phyloP scores from a whole-genome alignment of 2,329 filamentous ascomycete genomes.

The Apiospora koreana region DNA sequence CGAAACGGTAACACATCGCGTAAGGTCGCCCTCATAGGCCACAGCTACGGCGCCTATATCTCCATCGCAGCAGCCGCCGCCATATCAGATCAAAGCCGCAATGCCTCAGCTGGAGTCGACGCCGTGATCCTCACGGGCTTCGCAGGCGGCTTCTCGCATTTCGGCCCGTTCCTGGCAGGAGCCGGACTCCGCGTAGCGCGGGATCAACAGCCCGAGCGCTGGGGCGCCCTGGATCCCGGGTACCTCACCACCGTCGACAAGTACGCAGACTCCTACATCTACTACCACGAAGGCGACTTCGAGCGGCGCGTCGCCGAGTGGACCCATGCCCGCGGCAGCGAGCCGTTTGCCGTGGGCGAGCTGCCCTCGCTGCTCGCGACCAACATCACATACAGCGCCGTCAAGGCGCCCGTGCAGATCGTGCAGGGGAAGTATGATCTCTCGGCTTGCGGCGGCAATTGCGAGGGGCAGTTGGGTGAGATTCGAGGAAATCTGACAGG shows the following conservation, averaged over 20 bases:
- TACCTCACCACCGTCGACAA: slow-evolving; percentile 29
- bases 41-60: slow-evolving; percentile 33
- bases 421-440: slow-evolving; percentile 31
- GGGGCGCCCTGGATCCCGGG: slow-evolving; percentile 27
- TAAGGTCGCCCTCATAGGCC: slow-evolving; percentile 30
- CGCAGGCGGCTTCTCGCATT: slow-evolving; percentile 28
- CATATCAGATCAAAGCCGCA: slow-evolving; percentile 14
- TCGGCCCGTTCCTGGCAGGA: slow-evolving; percentile 29
- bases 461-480: slow-evolving; percentile 24
- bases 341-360: slow-evolving; percentile 31
- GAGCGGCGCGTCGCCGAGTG: slow-evolving; percentile 30
- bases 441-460: slow-evolving; percentile 32
- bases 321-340: slow-evolving; percentile 27
- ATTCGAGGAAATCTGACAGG: slow-evolving; percentile 21
- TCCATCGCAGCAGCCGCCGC: slow-evolving; percentile 25
- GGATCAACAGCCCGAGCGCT: slow-evolving; percentile 24
- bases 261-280: slow-evolving; percentile 29
- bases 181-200: slow-evolving; percentile 29
- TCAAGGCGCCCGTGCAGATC: slow-evolving; percentile 27
- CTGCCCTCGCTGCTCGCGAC: slow-evolving; percentile 29
- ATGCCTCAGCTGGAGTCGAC: slow-evolving; percentile 18
- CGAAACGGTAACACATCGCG: slow-evolving; percentile 19
- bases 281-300: slow-evolving; percentile 25
- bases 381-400: slow-evolving; percentile 20
- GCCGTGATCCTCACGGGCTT: slow-evolving; percentile 29